Conservation (phyloP, 2,329 filamentous ascomycete species). For the Xylaria sp. region DNA sequence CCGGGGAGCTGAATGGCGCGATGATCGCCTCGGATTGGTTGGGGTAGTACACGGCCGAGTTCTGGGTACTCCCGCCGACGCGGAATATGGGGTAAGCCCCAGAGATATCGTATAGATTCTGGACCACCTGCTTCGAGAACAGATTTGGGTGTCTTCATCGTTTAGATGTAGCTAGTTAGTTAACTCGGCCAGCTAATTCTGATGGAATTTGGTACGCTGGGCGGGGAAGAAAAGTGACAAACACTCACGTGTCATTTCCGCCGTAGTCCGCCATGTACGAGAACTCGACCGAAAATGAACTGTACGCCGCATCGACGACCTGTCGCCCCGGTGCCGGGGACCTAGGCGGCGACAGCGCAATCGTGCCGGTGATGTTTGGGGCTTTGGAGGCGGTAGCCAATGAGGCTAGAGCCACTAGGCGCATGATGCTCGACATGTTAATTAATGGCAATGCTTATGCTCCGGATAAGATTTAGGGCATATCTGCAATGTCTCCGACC, state of each 20-base stretch:
- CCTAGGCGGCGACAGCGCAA: background rate
- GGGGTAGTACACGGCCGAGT: slow-evolving; percentile 6
- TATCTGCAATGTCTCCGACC: too few relatives aligned
- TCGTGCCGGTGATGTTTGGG: background rate
- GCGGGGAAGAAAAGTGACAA: background rate
- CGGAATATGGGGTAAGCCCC: slow-evolving; percentile 4
- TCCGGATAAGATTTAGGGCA: too few relatives aligned
- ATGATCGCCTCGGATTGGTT: slow-evolving; percentile 1
- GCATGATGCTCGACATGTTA: background rate
- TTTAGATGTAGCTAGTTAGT: background rate
- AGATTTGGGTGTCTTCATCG: background rate
- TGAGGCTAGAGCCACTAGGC: background rate
- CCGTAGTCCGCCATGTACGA: slow-evolving; percentile 9
- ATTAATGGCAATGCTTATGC: too few relatives aligned
- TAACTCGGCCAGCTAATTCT: too few relatives aligned
- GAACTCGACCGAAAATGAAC: slow-evolving; percentile 12
- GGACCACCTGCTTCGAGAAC: slow-evolving; percentile 11
- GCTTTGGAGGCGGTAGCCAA: background rate
- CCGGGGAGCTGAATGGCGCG: slow-evolving; percentile 1
- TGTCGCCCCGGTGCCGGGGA: background rate
- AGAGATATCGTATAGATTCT: slow-evolving; percentile 3
- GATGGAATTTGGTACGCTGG: too few relatives aligned
- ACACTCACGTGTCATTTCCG: slow-evolving; percentile 10
- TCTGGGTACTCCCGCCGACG: slow-evolving; percentile 9
- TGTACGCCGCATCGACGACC: slow-evolving; percentile 9